Conservation (phyloP, 2,329 filamentous ascomycete genomes). For the Lojkania enalia region DNA sequence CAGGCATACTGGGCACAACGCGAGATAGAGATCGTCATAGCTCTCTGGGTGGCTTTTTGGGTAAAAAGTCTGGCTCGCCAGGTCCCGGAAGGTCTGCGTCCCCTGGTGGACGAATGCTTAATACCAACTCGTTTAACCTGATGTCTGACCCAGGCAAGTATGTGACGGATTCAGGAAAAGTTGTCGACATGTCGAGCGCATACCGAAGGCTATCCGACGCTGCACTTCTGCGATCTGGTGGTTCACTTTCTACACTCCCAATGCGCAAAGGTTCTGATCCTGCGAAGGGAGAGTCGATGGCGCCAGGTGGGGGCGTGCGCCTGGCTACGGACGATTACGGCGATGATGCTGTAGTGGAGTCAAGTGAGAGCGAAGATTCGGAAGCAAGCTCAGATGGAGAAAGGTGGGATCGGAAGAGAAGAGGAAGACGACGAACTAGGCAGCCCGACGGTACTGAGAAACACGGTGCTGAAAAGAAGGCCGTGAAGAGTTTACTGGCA, state of each 20-base stretch:
- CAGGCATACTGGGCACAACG: slow-evolving; percentile 25
- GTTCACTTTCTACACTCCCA: slow-evolving; percentile 65
- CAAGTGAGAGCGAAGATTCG: slow-evolving; percentile 64
- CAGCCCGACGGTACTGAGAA: slow-evolving; percentile 40
- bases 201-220: slow-evolving; percentile 74
- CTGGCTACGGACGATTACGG: slow-evolving; percentile 62
- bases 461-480: slow-evolving; percentile 42
- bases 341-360: slow-evolving; percentile 63
- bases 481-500: slow-evolving; percentile 66
- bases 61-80: slow-evolving; percentile 45
- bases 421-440: slow-evolving; percentile 46
- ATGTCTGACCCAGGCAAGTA: slow-evolving; percentile 47
- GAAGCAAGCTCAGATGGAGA: slow-evolving; percentile 69
- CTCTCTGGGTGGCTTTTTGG: slow-evolving; percentile 43
- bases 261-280: slow-evolving; percentile 54
- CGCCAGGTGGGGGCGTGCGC: slow-evolving; percentile 57
- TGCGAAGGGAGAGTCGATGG: slow-evolving; percentile 45
- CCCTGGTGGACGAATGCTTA: slow-evolving; percentile 48
- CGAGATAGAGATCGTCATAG: slow-evolving; percentile 42
- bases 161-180: slow-evolving; percentile 62
- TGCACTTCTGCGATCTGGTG: slow-evolving; percentile 65
- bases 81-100: slow-evolving; percentile 41
- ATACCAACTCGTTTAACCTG: slow-evolving; percentile 54
- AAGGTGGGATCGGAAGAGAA: slow-evolving; percentile 48
- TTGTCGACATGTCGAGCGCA: slow-evolving; percentile 69